phyloP scores from a whole-genome alignment of 2,329 filamentous ascomycete species.

The Botrytis elliptica region DNA sequence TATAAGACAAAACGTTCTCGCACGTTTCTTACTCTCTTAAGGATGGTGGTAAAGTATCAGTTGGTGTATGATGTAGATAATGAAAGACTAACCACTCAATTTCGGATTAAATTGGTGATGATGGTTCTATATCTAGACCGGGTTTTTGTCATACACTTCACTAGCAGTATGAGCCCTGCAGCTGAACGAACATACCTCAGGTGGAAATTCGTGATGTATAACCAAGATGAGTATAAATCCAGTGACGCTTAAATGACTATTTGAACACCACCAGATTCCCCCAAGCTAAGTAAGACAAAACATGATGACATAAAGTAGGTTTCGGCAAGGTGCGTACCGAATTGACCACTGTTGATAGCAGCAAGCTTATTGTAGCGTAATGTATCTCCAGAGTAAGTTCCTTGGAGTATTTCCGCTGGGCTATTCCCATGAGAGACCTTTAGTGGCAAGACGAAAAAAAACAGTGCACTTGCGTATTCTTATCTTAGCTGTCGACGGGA shows the following conservation, averaged over 20 bases:
- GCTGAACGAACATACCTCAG: background rate
- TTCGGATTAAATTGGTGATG: background rate
- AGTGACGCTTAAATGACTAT: background rate
- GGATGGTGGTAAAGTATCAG: background rate
- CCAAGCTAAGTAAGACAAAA: background rate
- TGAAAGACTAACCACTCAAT: background rate
- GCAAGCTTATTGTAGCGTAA: background rate
- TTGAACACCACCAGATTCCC: background rate
- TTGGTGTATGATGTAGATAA: background rate
- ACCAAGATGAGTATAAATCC: background rate
- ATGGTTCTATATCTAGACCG: too few species aligned
- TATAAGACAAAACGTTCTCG: background rate
- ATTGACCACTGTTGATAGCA: background rate
- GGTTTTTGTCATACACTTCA: background rate
- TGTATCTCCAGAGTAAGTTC: background rate
- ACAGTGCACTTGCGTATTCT: background rate
- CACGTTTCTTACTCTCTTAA: background rate
- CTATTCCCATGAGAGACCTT: background rate
- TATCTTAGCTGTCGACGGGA: background rate
- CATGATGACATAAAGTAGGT: background rate
- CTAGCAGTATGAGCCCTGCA: background rate
- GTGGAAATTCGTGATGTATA: background rate
- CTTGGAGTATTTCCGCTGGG: background rate
- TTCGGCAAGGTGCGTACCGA: background rate
- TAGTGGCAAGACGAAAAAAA: background rate